Evolutionary conservation across 2,329 filamentous ascomycete genomes (phyloP).

Genomic region (Pseudogymnoascus sp.): DNA sequence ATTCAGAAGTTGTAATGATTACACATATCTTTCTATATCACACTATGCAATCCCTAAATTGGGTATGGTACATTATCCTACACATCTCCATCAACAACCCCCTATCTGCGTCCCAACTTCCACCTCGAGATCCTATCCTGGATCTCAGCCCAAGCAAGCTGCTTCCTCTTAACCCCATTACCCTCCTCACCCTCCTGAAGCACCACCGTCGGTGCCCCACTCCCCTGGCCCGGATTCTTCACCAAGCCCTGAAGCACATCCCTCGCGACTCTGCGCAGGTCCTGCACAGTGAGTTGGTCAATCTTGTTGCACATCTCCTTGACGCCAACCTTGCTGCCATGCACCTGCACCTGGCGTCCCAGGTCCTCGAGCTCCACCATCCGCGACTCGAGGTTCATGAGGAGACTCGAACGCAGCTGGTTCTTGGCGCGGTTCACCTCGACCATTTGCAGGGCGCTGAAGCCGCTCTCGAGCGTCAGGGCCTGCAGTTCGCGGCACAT

Average conservation of each 20-base stretch:
- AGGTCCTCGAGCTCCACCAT: slow-evolving; percentile 98
- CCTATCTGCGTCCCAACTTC: slow-evolving; percentile 61
- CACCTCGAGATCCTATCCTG: slow-evolving; percentile 77
- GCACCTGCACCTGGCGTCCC: slow-evolving; percentile 91
- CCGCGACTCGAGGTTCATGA: slow-evolving; percentile 95
- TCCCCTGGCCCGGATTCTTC: slow-evolving; percentile 65
- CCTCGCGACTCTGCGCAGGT: slow-evolving; percentile 73
- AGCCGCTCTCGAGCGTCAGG: slow-evolving; percentile 68
- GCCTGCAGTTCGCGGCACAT: slow-evolving; percentile 85
- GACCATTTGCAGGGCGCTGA: slow-evolving; percentile 56
- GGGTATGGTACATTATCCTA: slow-evolving; percentile 11
- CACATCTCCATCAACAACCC: neutral
- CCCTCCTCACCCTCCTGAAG: slow-evolving; percentile 75
- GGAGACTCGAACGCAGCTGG: slow-evolving; percentile 76
- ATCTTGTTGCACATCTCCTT: slow-evolving; percentile 89
- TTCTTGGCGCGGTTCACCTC: slow-evolving; percentile 96
- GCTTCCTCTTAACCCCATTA: slow-evolving; percentile 51
- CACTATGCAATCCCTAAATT: slow-evolving; percentile 5
- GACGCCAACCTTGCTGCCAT: slow-evolving; percentile 84
- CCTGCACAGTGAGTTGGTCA: slow-evolving; percentile 67
- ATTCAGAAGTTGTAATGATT: neutral
- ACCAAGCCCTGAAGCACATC: slow-evolving; percentile 71
- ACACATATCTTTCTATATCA: neutral
- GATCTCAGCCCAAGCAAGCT: slow-evolving; percentile 79
- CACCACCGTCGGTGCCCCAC: slow-evolving; percentile 86